A percentile compares a stretch with the other conserved stretches of the same genome.
Conservation (phyloP, 2,329 filamentous ascomycete species). For the Aspergillus neoniger region DNA sequence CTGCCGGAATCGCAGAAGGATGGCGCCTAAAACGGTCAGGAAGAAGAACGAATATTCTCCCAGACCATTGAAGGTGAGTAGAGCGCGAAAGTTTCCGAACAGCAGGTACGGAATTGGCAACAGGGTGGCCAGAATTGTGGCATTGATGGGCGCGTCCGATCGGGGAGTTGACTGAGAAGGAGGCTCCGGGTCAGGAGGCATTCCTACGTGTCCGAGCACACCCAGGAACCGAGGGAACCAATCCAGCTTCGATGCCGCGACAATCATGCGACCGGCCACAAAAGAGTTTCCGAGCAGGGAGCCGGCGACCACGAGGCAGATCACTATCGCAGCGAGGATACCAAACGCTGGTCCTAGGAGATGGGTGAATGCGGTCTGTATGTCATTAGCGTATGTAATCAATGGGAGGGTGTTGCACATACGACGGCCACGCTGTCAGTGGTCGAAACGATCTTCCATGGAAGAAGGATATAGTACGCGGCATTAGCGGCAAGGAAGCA, state of each 20-base stretch:
- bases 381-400: neutral
- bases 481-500: conserved; percentile 20
- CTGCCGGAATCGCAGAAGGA: conserved; percentile 19
- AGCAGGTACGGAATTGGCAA: conserved; percentile 17
- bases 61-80: conserved; percentile 22
- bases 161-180: neutral
- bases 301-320: conserved; percentile 20
- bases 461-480: conserved; percentile 20
- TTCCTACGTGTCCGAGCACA: conserved; percentile 8
- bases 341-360: conserved; percentile 16
- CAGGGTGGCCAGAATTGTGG: conserved; percentile 16
- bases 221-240: conserved; percentile 20
- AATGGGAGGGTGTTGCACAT: neutral
- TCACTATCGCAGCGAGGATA: conserved; percentile 13
- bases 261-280: conserved; percentile 20
- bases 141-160: conserved; percentile 22
- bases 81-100: conserved; percentile 20
- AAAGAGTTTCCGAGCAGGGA: conserved; percentile 22
- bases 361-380: conserved; percentile 17
- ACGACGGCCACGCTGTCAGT: conserved; percentile 23
- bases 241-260: conserved; percentile 17
- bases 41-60: conserved; percentile 24
- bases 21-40: conserved; percentile 18
- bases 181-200: neutral
- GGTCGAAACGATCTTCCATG: conserved; percentile 19